Evolutionary conservation across 257 asterid genomes (phyloP).

Genomic region (Parsonsia alboflavescens): DNA sequence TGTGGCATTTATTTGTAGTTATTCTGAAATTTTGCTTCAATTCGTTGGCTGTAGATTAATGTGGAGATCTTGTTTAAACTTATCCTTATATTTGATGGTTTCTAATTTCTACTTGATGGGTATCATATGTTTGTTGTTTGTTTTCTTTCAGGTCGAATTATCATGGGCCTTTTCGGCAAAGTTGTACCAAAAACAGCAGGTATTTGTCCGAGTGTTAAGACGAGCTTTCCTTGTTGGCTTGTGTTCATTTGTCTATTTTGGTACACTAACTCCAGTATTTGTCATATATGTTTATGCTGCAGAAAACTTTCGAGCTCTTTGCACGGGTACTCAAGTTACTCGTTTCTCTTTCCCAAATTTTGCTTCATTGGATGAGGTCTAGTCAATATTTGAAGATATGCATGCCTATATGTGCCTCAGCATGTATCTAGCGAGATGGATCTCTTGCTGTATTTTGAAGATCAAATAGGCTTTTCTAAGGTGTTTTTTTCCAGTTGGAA

Average conservation of each 20-base stretch:
- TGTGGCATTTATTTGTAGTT: not conserved
- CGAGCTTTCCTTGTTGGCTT: constrained; percentile 2
- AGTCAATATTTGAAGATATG: not conserved
- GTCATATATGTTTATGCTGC: constrained; percentile 28
- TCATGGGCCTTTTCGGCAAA: constrained; percentile 81
- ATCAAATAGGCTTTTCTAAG: not conserved
- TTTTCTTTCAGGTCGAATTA: constrained; percentile 59
- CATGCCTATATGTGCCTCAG: not conserved
- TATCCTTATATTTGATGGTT: not conserved
- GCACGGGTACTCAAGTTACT: constrained; percentile 88
- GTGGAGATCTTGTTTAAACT: not conserved
- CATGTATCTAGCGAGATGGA: not conserved
- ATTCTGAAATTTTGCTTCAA: not conserved
- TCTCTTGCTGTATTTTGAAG: not conserved
- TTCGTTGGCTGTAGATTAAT: not conserved
- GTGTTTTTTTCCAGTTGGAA: not conserved
- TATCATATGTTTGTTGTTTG: constrained; percentile 2
- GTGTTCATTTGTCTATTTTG: not conserved
- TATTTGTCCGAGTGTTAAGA: constrained; percentile 18
- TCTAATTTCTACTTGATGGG: not conserved
- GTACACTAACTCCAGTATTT: not conserved
- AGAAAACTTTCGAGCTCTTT: constrained; percentile 95
- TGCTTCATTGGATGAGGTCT: not conserved
- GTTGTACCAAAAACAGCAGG: constrained; percentile 85
- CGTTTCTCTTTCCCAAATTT: constrained; percentile 33